These are phyloP conservation scores for Pholiota conissans DNA, from an alignment of 768 basidiomycete species.

Conservation along the genomic window DNA sequence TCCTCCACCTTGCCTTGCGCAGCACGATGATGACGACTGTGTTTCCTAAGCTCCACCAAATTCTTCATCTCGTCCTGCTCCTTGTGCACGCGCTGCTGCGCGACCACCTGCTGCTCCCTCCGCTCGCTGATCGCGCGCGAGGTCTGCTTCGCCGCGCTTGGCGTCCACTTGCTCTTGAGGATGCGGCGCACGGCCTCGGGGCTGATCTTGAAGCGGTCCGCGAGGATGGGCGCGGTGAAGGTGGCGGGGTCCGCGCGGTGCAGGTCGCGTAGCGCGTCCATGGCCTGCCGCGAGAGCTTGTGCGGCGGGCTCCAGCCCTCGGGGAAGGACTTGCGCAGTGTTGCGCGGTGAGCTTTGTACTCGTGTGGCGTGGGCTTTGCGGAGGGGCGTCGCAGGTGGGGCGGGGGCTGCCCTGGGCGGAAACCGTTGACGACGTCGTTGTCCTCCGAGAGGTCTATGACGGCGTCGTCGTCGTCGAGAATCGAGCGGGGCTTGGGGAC, in stretches of 20 bases:
- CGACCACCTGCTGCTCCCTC: slow-evolving; percentile 37
- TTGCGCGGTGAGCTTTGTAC: slow-evolving; percentile 49
- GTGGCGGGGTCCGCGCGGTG: slow-evolving; percentile 61
- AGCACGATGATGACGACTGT: neutral
- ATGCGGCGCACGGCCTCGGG: slow-evolving; percentile 82
- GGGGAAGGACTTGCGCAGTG: slow-evolving; percentile 56
- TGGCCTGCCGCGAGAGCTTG: slow-evolving; percentile 80
- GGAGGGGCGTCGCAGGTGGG: slow-evolving; percentile 38
- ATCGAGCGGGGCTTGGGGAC: slow-evolving; percentile 42
- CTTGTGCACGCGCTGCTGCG: slow-evolving; percentile 37
- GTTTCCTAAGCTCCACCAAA: slow-evolving; percentile 2
- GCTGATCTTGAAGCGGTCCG: slow-evolving; percentile 75
- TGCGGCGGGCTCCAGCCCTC: slow-evolving; percentile 77
- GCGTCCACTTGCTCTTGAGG: slow-evolving; percentile 73
- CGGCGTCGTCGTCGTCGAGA: slow-evolving; percentile 45
- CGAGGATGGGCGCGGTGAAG: slow-evolving; percentile 69
- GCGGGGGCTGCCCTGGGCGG: slow-evolving; percentile 33
- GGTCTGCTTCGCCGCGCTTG: slow-evolving; percentile 51
- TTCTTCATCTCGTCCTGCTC: slow-evolving; percentile 30
- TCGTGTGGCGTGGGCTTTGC: slow-evolving; percentile 45
- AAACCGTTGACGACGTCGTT: slow-evolving; percentile 46
- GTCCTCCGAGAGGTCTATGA: slow-evolving; percentile 53
- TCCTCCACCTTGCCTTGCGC: neutral
- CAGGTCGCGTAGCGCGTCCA: slow-evolving; percentile 75
- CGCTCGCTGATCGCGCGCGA: slow-evolving; percentile 53